Evolutionary conservation across 106 monocot genomes (phyloP), one percentile per base, ranked within the genome.

Genomic region (Acanthochlamys bracteata): DNA sequence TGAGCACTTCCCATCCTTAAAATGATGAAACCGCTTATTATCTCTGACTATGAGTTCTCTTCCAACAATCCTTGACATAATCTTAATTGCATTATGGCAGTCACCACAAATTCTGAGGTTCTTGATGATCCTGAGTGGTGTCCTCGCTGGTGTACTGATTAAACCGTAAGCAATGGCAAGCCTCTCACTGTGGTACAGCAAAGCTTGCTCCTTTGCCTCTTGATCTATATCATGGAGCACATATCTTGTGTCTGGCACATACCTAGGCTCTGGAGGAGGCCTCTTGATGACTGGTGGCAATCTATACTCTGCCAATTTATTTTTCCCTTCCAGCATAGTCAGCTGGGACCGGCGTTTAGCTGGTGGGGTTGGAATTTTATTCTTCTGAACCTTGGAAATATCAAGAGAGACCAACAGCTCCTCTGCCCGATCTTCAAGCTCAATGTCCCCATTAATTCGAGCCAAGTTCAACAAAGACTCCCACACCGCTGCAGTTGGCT

Each of bases 141-240:
- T 88, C 73, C 93, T 82, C 19, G 93, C 89, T 16, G 93, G 93
- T 20, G 93, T 93, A 64, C 89, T 94, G 41, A 94, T 89, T 68
- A 94, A 62, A 25, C 94, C 94, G 73, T 86, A 94, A 53, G 89
- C 94, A 77, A 94, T 94, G 0, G 94, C 94, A 57, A 94, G 53
- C 22, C 89, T 75, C 69, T 94, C 94, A n/a, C 94, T 89, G 46
- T 94, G 94, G 24, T 94, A 94, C 15, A 94, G 75, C 54, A 94
- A 68, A 59, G 93, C 89, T 58, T 94, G 94, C 77, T 94, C 94
- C 70, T 94, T 94, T 23, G 94, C 94, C 61, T 94, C 89, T 57
- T 89, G 86, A 74, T 94, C 94, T 57, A 94, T 94, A 67, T 94
- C 94, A 71, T 94, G 94, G 19, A 94, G 73, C 59, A 94, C 94